A percentile compares a stretch with the other conserved stretches of the same genome.
Evolutionary conservation across 257 asterid species (phyloP).

Genomic region (Nyctanthes arbortristis): DNA sequence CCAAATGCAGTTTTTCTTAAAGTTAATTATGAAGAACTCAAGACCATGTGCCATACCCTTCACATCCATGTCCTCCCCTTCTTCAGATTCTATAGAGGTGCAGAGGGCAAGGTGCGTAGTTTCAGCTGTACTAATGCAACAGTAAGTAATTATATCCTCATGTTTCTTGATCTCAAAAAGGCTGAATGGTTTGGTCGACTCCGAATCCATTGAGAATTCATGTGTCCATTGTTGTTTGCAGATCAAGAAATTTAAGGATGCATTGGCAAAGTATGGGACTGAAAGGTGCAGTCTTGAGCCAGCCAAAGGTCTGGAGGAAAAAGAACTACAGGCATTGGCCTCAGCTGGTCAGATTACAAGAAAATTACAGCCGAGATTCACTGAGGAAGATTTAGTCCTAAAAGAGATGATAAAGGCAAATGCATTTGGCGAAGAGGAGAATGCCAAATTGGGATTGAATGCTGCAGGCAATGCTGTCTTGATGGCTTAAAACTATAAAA

Average conservation of each 20-base stretch:
- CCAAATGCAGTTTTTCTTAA: slow-evolving; percentile 64
- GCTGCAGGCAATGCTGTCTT: slow-evolving; percentile 49
- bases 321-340: slow-evolving; percentile 75
- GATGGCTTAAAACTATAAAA: slow-evolving; percentile 38
- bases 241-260: slow-evolving; percentile 94
- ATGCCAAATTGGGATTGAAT: slow-evolving; percentile 30
- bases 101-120: slow-evolving; percentile 75
- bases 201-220: not conserved
- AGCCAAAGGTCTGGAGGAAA: slow-evolving; percentile 73
- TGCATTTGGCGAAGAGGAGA: slow-evolving; percentile 33
- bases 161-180: not conserved
- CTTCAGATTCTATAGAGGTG: slow-evolving; percentile 86
- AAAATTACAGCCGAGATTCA: slow-evolving; percentile 23
- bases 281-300: slow-evolving; percentile 63
- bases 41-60: slow-evolving; percentile 74
- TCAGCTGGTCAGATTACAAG: slow-evolving; percentile 48
- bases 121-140: slow-evolving; percentile 97
- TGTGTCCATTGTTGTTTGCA: slow-evolving; percentile 45
- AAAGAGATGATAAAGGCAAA: slow-evolving; percentile 25
- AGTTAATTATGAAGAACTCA: slow-evolving; percentile 80
- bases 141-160: slow-evolving; percentile 36
- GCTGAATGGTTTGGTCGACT: not conserved
- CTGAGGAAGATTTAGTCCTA: slow-evolving; percentile 34
- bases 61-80: slow-evolving; percentile 83
- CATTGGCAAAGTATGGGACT: slow-evolving; percentile 69